phyloP scores from a whole-genome alignment of 2,329 filamentous ascomycete genomes.

The Talaromyces sp. region DNA sequence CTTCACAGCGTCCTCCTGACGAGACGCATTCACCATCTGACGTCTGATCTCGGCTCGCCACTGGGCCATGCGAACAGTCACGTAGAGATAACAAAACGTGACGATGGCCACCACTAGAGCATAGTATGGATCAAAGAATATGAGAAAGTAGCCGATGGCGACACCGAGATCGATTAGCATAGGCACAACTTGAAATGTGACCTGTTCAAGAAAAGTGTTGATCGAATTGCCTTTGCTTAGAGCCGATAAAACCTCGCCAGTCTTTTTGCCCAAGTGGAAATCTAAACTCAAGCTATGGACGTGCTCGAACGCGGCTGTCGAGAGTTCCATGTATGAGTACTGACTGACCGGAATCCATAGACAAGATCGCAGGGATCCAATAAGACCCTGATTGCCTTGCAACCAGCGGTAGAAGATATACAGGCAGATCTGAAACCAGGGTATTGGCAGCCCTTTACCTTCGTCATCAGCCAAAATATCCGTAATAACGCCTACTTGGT shows the following conservation, averaged over 20 bases:
- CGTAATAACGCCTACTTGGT: slow-evolving; percentile 77
- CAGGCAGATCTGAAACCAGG: slow-evolving; percentile 69
- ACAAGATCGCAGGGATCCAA: slow-evolving; percentile 75
- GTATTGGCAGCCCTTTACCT: slow-evolving; percentile 54
- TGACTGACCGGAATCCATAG: slow-evolving; percentile 97
- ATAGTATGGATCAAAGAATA: slow-evolving; percentile 81
- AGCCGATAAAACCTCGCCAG: slow-evolving; percentile 90
- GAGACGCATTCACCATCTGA: slow-evolving; percentile 89
- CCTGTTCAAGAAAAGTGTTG: slow-evolving; percentile 92
- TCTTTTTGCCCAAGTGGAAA: slow-evolving; percentile 94
- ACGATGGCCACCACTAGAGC: slow-evolving; percentile 84
- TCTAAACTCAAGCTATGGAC: slow-evolving; percentile 93
- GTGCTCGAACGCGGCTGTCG: slow-evolving; percentile 93
- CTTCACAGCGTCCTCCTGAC: slow-evolving; percentile 95
- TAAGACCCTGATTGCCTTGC: slow-evolving; percentile 81
- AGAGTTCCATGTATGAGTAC: slow-evolving; percentile 91
- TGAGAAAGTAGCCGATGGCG: slow-evolving; percentile 75
- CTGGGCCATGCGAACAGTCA: slow-evolving; percentile 93
- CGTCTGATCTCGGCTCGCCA: slow-evolving; percentile 87
- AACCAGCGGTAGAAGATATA: slow-evolving; percentile 76
- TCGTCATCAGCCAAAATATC: slow-evolving; percentile 62
- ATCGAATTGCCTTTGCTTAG: slow-evolving; percentile 94
- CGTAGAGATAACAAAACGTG: slow-evolving; percentile 92
- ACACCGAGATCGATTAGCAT: slow-evolving; percentile 89
- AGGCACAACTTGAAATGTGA: slow-evolving; percentile 91